Evolutionary conservation across 139 green algal species (phyloP), one percentile per base, ranked within the genome.

Genomic region (Monoraphidium neglectum): DNA sequence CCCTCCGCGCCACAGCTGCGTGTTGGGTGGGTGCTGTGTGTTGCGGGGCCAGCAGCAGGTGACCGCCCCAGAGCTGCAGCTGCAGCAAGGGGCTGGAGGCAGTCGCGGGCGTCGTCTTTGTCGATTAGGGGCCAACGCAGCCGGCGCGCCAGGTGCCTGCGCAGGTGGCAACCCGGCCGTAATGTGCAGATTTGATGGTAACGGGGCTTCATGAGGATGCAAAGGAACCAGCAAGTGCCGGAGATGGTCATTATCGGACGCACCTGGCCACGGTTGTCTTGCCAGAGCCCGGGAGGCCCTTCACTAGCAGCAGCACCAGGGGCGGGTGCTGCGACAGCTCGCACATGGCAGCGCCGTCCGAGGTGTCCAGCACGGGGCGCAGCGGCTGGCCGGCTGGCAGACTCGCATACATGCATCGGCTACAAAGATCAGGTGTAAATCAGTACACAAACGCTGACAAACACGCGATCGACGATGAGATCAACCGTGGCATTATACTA

Each of bases 31-130:
- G n/a, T n/a, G n/a, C n/a, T n/a, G n/a, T n/a, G n/a, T n/a, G n/a
- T n/a, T n/a, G n/a, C n/a, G n/a, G n/a, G n/a, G n/a, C n/a, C n/a
- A n/a, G n/a, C n/a, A n/a, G n/a, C n/a, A n/a, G n/a, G n/a, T 32
- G 56, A 0, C 23, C 46, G 1, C 24, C 2, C 28, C 35, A 6
- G 36, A 15, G 43, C 67, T 5, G 56, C 21, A 30, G 32, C 53
- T 1, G 51, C 36, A 26, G 36, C 47, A 66, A 68, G 59, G 8
- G 35, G 26, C 37, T 83, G 70, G 28, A 88, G 74, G 38, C 57
- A 78, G 79, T 95, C 87, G 6, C 90, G 74, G 0, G 83, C 81
- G 46, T 96, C 92, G 62, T 97, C 92, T 32, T 97, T 97, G 77
- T 97, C 92, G 0, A 92, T 70, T 0, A 97, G 56, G 0, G 92